Conservation (phyloP, 495 filamentous ascomycete species). For the Aspergillus diversus region DNA sequence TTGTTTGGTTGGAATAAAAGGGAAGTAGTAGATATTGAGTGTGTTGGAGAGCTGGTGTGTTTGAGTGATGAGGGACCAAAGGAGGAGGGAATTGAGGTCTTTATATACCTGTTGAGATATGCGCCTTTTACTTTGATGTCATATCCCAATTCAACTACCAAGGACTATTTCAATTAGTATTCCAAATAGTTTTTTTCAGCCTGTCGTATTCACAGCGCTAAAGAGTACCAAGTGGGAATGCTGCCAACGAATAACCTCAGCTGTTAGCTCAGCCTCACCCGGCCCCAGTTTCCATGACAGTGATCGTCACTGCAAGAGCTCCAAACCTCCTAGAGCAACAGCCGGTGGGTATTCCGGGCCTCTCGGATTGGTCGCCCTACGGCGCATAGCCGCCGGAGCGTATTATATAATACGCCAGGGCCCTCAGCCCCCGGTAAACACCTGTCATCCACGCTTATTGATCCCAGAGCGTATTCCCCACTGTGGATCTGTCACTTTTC, state of each 20-base stretch:
- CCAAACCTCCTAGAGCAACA: no score
- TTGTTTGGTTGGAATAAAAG: neutral
- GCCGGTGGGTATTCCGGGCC: no score
- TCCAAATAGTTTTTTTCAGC: constrained; percentile 1
- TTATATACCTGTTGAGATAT: neutral
- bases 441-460: no score
- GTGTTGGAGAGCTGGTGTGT: neutral
- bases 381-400: no score
- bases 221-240: neutral
- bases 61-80: neutral
- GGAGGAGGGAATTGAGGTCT: neutral
- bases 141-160: neutral
- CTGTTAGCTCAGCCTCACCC: neutral
- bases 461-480: no score
- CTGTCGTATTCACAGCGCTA: neutral
- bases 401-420: no score
- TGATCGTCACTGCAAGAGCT: no score
- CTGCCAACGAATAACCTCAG: neutral
- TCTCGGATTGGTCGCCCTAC: no score
- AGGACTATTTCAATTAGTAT: neutral
- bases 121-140: neutral
- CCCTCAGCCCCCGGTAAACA: no score
- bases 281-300: no score
- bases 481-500: no score
- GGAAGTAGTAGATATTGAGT: constrained; percentile 1